Evolutionary conservation across 208 protist species (phyloP), one percentile per base, ranked within the genome.

Genomic region (Vickermania ingenoplastis): DNA sequence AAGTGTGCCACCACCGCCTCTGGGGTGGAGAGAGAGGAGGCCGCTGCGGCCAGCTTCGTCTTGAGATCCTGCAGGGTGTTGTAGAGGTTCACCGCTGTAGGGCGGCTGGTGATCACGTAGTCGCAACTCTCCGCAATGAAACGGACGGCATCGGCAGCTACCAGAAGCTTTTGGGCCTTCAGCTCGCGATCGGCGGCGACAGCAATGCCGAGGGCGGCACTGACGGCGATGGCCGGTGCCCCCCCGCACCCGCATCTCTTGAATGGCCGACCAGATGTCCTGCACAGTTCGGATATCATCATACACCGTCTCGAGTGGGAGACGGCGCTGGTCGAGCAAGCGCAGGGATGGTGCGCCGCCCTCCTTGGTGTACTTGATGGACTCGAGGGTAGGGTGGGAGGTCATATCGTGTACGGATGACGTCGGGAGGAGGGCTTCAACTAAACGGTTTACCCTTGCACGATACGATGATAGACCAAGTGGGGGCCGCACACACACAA

Each of bases 11-110:
- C 67, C 24, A 92, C 63, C 13, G 53, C 73, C 14, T 41, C 25
- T 1, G 73, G 57, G 13, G 67, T 68, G 3, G 31, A 27, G n/a
- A 53, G 24, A 13, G 41, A 65, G 21, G 51, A 28, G 24, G 67
- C 56, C n/a, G 68, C 41, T 26, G 29, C 41, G 14, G 72, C 59
- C 21, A 94, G 65, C 24, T 81, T 59, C 11, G 25, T 23, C 60
- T 90, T 81, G 1, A 96, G 50, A 21, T 89, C 65, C 21, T 45
- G 59, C 22, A 96, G 81, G 50, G 84, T 91, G 63, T 96, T 95
- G 57, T 88, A 94, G 0, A 98, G 83, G 79, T 98, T 98, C 26
- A 98, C 96, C 1, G 96, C 96, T 2, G 96, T 98, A 5, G 96
- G 96, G 21, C 96, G 84, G 50, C 89, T 92, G 4, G 85, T 87